phyloP scores from a whole-genome alignment of 495 filamentous ascomycete species.

The Penicillium roqueforti region DNA sequence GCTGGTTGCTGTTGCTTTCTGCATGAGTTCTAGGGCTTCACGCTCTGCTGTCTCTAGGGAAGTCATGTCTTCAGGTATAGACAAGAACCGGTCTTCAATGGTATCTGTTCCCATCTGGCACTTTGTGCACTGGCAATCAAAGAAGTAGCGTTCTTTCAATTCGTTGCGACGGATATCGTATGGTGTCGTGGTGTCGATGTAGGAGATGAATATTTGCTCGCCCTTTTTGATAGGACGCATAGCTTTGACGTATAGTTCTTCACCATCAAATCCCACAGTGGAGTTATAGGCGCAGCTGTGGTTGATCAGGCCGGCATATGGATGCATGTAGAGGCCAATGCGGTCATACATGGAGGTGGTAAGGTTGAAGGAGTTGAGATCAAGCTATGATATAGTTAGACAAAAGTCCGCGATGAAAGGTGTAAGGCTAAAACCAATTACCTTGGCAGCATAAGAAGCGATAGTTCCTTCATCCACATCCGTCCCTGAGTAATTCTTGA shows the following conservation, averaged over 20 bases:
- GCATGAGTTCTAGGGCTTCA: conserved; percentile 27
- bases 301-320: conserved; percentile 55
- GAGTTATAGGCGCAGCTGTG: conserved; percentile 70
- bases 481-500: conserved; percentile 48
- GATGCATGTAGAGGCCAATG: conserved; percentile 59
- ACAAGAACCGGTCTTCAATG: conserved; percentile 18
- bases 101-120: conserved; percentile 37
- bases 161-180: conserved; percentile 43
- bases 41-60: conserved; percentile 19
- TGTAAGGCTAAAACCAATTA: conserved; percentile 22
- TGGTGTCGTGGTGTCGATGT: conserved; percentile 59
- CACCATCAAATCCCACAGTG: conserved; percentile 58
- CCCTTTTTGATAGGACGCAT: conserved; percentile 45
- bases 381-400: conserved; percentile 30
- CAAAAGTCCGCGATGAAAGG: not conserved
- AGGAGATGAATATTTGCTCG: conserved; percentile 65
- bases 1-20: conserved; percentile 13
- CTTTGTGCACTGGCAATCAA: conserved; percentile 58
- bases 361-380: conserved; percentile 59
- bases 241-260: conserved; percentile 42
- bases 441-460: conserved; percentile 40
- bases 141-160: conserved; percentile 58
- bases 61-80: conserved; percentile 12
- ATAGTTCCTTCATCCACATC: conserved; percentile 39
- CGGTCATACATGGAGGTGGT: conserved; percentile 54